phyloP scores from a whole-genome alignment of 345 rosid genomes.

The Brassica cretica region DNA sequence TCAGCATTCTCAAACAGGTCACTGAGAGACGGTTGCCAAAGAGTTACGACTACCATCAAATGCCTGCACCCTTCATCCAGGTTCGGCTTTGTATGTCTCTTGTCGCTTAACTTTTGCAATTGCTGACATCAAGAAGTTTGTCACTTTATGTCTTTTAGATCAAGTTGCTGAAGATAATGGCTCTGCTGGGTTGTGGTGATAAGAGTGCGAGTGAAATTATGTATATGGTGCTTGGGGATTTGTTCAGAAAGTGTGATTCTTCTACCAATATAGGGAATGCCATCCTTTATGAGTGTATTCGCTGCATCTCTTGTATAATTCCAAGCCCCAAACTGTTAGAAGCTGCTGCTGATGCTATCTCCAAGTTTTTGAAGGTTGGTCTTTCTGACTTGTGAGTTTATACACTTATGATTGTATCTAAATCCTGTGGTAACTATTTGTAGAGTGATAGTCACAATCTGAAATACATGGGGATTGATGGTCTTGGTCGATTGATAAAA shows the following conservation, averaged over 20 bases:
- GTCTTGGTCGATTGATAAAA: slow-evolving; percentile 87
- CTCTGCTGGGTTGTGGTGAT: slow-evolving; percentile 94
- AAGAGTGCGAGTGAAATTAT: slow-evolving; percentile 90
- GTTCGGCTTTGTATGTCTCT: slow-evolving; percentile 38
- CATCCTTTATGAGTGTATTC: slow-evolving; percentile 80
- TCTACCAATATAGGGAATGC: slow-evolving; percentile 94
- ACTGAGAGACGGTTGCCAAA: slow-evolving; percentile 87
- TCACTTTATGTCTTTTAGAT: slow-evolving; percentile 52
- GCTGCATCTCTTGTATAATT: slow-evolving; percentile 86
- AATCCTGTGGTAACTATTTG: slow-evolving; percentile 33
- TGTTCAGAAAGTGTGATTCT: slow-evolving; percentile 86
- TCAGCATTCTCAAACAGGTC: slow-evolving; percentile 94
- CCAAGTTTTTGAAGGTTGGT: slow-evolving; percentile 87
- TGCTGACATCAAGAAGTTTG: slow-evolving; percentile 3
- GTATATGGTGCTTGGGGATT: slow-evolving; percentile 91
- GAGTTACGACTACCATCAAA: slow-evolving; percentile 92
- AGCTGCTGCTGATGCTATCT: slow-evolving; percentile 84
- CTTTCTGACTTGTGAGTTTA: slow-evolving; percentile 5
- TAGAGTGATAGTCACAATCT: slow-evolving; percentile 98
- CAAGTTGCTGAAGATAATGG: slow-evolving; percentile 86
- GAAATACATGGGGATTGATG: slow-evolving; percentile 96
- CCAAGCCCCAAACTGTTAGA: slow-evolving; percentile 83
- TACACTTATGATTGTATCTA: slow-evolving; percentile 16
- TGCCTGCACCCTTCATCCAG: slow-evolving; percentile 99
- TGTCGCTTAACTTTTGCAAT: not conserved